Evolutionary conservation across 495 filamentous ascomycete species (phyloP), one percentile per base, ranked within the genome.

Genomic region (Podospora pseudoanserina): DNA sequence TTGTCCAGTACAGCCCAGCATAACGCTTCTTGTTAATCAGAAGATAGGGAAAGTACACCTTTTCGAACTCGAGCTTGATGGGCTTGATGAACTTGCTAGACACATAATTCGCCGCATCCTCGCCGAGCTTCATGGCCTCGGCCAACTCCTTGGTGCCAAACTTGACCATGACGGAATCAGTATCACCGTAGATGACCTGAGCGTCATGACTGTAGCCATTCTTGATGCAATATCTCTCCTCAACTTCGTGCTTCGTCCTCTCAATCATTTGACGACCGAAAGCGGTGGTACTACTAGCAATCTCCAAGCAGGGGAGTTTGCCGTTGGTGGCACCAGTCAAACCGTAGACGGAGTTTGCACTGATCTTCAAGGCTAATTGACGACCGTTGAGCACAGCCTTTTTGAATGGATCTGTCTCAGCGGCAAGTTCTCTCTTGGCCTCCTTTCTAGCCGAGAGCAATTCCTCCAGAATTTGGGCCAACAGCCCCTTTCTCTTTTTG

Each of bases 11-110:
- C 16, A 99, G 82, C 39, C 95, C 95, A 15, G 95, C 95, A 71
- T 99, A 99, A 65, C 95, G 91, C 85, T 99, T 99, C 81, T 99
- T 99, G 87, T 99, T 99, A 87, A 99, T 99, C 56, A 99, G 84
- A 39, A 99, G 85, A 77, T 99, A 99, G 1, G 95, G 95, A 75
- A 91, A 99, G 78, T 99, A 99, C 2, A 99, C 95, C 79, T 99
- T 99, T 75, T 99, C 95, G 81, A 99, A 99, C 76, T 99, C 95
- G 19, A 99, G 86, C 80, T 97, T 99, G 83, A 99, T 99, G 5
- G 95, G 95, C 71, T 90, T 93, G 77, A 93, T 81, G 79, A 99
- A 99, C 75, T 97, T 97, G 26, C 86, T 82, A 0, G 94, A 97
- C 5, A 99, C 95, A 70, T 78, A 95, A 28, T 88, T 83, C 4